Conservation (phyloP, 257 asterid genomes). For the Plantago ovata region DNA sequence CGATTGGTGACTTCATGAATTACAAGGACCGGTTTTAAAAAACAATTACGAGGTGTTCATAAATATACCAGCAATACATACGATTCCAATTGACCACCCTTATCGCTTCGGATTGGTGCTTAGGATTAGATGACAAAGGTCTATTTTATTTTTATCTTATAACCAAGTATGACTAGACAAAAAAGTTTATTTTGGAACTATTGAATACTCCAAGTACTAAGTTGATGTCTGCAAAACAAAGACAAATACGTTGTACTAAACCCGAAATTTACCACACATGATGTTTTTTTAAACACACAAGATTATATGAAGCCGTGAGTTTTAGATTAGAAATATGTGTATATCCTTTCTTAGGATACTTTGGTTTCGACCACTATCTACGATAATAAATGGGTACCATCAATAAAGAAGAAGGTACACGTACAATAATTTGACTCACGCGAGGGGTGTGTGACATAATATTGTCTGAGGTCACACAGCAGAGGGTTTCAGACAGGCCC, state of each 20-base stretch:
- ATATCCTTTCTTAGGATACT: conserved; percentile 17
- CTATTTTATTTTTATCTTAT: too few species aligned
- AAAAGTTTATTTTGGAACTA: too few species aligned
- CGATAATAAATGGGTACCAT: conserved; percentile 20
- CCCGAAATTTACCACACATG: conserved; percentile 2
- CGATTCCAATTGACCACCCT: too few species aligned
- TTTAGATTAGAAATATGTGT: background rate
- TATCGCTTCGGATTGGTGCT: too few species aligned
- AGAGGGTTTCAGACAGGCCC: conserved; percentile 25
- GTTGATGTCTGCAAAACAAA: background rate
- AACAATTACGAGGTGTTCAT: too few species aligned
- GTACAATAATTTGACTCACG: conserved; percentile 41
- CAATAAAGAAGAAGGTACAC: conserved; percentile 8
- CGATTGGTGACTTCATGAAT: too few species aligned
- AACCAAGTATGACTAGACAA: too few species aligned
- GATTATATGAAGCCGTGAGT: background rate
- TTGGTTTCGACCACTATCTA: background rate
- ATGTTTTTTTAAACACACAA: background rate
- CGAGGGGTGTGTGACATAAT: conserved; percentile 25
- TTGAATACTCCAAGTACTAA: too few species aligned
- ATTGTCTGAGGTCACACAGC: conserved; percentile 12
- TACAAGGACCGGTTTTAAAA: too few species aligned
- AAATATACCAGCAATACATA: too few species aligned
- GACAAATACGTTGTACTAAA: conserved; percentile 1
- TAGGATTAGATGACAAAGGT: too few species aligned